Conservation (phyloP, 805 yeast species). For the Candida sonorensis region DNA sequence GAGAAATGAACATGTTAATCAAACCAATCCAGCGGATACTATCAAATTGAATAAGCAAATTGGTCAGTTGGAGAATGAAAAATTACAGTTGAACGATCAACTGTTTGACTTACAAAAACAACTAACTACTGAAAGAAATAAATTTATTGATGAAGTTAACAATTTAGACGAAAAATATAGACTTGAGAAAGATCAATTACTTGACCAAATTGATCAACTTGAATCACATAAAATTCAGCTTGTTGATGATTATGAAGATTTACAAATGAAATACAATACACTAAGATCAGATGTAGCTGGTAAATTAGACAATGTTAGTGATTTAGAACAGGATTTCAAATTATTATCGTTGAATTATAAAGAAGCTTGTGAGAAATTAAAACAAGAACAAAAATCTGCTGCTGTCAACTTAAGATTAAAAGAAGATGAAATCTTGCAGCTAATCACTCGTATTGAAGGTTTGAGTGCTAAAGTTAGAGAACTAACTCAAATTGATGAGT, state of each 20-base stretch:
- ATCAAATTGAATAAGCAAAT: no score
- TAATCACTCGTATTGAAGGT: constrained; percentile 17
- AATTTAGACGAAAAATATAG: constrained; percentile 11
- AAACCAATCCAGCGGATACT: no score
- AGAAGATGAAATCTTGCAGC: constrained; percentile 18
- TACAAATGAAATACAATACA: constrained; percentile 19
- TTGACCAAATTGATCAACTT: constrained; percentile 29
- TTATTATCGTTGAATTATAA: constrained; percentile 31
- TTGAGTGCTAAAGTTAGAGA: constrained; percentile 26
- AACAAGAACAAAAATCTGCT: constrained; percentile 12
- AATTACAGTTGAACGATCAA: constrained; percentile 3
- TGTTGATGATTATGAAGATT: constrained; percentile 28
- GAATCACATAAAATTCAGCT: constrained; percentile 31
- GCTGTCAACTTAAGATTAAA: constrained; percentile 5
- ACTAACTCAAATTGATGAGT: constrained; percentile 21
- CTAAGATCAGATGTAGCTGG: constrained; percentile 5
- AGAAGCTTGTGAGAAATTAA: constrained; percentile 18
- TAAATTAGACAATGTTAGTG: constrained; percentile 13
- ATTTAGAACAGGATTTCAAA: constrained; percentile 33
- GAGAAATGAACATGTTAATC: no score
- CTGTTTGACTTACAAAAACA: constrained; percentile 10
- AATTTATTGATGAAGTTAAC: constrained; percentile 10
- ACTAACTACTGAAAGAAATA: constrained; percentile 9
- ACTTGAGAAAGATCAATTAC: constrained; percentile 26
- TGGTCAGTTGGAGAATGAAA: not conserved